Conservation (phyloP, 2,329 filamentous ascomycete species). For the Aspergillus arachidicola region DNA sequence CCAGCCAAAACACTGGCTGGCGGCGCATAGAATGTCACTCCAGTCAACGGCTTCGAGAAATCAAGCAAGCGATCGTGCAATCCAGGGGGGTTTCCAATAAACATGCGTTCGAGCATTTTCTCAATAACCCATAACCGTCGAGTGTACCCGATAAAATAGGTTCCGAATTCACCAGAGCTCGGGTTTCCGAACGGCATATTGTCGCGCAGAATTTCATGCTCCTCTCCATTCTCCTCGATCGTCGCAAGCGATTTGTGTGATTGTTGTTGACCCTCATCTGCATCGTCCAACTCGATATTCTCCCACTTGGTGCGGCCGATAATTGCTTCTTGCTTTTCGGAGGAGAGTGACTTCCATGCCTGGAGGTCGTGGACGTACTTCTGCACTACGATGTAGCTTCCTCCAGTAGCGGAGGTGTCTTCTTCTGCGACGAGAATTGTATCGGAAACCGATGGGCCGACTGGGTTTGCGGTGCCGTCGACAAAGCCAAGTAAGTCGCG, state of each 20-base stretch:
- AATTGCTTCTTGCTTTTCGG: conserved; percentile 58
- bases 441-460: conserved; percentile 47
- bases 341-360: conserved; percentile 50
- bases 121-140: conserved; percentile 58
- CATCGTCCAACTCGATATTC: conserved; percentile 60
- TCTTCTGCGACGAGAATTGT: conserved; percentile 49
- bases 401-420: conserved; percentile 47
- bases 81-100: conserved; percentile 56
- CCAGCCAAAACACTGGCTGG: conserved; percentile 41
- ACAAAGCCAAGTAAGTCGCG: conserved; percentile 63
- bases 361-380: conserved; percentile 60
- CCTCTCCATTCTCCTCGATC: conserved; percentile 54
- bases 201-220: conserved; percentile 58
- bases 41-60: conserved; percentile 57
- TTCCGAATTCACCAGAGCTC: conserved; percentile 55
- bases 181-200: conserved; percentile 65
- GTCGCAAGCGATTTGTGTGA: conserved; percentile 60
- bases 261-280: conserved; percentile 45
- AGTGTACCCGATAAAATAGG: conserved; percentile 62
- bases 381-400: conserved; percentile 62
- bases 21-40: conserved; percentile 58
- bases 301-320: conserved; percentile 62
- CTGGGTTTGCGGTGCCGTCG: conserved; percentile 62
- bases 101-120: conserved; percentile 62
- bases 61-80: conserved; percentile 60